These are phyloP conservation scores for Aspergillus incahuasiensis DNA, from an alignment of 495 filamentous ascomycete genomes.

Conservation along the genomic window DNA sequence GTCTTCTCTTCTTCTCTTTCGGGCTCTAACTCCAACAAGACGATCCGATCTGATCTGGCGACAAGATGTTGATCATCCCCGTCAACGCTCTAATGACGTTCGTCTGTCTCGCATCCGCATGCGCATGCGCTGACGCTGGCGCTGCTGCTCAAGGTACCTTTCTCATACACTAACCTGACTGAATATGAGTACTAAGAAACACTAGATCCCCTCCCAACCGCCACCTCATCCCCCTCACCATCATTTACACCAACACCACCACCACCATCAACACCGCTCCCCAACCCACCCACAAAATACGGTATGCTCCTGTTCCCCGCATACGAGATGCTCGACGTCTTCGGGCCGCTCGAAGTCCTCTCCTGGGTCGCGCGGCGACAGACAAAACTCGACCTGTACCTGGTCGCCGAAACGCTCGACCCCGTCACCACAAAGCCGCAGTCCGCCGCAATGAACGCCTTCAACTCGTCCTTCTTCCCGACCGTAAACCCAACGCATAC, in stretches of 20 bases:
- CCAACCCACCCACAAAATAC: neutral
- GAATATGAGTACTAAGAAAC: too few relatives aligned
- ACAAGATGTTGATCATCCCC: neutral
- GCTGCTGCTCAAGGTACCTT: neutral
- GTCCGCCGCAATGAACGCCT: neutral
- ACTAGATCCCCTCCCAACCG: neutral
- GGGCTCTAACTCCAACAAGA: neutral
- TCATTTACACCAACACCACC: neutral
- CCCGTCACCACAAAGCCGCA: neutral
- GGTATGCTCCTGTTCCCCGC: conserved; percentile 4
- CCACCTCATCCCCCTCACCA: neutral
- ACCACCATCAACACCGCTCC: neutral
- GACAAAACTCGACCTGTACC: neutral
- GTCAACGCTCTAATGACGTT: neutral
- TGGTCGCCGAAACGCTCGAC: conserved; percentile 4
- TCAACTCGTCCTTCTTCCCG: conserved; percentile 30
- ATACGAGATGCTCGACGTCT: conserved; percentile 11
- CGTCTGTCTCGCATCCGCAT: neutral
- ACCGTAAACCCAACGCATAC: conserved; percentile 59
- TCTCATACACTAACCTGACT: too few relatives aligned
- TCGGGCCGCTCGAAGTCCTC: conserved; percentile 13
- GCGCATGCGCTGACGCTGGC: neutral
- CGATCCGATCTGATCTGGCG: too few relatives aligned
- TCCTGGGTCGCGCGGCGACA: neutral
- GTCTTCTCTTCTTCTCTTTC: neutral